phyloP scores from a whole-genome alignment of 1,284 basidiomycete species.

The Ustilago hordei region DNA sequence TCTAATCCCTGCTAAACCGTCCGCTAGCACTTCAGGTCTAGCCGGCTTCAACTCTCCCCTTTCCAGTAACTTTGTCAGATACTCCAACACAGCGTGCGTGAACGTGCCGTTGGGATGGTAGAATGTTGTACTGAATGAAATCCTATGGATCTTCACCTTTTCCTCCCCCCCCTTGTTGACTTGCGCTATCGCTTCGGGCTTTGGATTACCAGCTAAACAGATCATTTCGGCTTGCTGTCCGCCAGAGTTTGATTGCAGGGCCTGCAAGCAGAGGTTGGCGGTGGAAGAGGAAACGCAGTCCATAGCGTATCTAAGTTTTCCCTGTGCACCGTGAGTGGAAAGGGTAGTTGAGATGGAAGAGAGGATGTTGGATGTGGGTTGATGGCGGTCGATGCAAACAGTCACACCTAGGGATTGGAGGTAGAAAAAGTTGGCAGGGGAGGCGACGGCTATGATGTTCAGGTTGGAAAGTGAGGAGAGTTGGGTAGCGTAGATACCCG shows the following conservation, averaged over 20 bases:
- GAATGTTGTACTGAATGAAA: conserved; percentile 63
- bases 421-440: conserved; percentile 53
- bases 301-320: conserved; percentile 44
- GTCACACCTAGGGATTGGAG: conserved; percentile 42
- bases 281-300: conserved; percentile 61
- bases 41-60: conserved; percentile 30
- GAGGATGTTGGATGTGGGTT: conserved; percentile 22
- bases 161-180: not conserved
- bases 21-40: conserved; percentile 43
- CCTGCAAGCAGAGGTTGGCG: conserved; percentile 36
- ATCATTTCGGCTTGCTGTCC: conserved; percentile 37
- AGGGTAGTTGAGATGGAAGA: conserved; percentile 22
- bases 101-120: conserved; percentile 48
- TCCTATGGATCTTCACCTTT: conserved; percentile 47
- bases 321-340: conserved; percentile 5
- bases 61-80: conserved; percentile 29
- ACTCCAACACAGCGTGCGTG: conserved; percentile 16
- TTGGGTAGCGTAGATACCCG: conserved; percentile 61
- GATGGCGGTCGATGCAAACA: conserved; percentile 55
- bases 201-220: conserved; percentile 60
- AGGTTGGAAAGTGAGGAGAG: conserved; percentile 47
- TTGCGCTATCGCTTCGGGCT: conserved; percentile 8
- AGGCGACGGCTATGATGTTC: conserved; percentile 51
- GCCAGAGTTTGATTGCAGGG: conserved; percentile 9
- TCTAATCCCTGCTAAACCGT: conserved; percentile 60